Evolutionary conservation across 2,329 filamentous ascomycete genomes (phyloP), one percentile per base, ranked within the genome.

Genomic region (Colletotrichum musae): DNA sequence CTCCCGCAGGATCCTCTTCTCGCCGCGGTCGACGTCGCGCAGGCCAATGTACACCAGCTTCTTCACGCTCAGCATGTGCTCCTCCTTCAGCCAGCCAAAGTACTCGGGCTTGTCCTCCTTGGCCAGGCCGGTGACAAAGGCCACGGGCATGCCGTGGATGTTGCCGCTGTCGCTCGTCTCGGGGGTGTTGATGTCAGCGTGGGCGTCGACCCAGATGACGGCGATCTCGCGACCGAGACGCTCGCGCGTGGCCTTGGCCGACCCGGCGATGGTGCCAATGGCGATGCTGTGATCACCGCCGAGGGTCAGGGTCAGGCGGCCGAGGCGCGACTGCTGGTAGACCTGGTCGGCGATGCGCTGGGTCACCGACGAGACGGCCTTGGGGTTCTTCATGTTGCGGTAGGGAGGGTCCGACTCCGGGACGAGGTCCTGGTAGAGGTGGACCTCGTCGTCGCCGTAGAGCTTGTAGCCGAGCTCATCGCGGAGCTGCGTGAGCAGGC

Each of bases 21-120:
- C 96, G 50, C 91, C 93, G n/a, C 88, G 82, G 79, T 99, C 96
- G 36, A 98, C 94, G 78, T 98, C 96, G 50, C 96, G 88, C 76
- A 99, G 86, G 39, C 95, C 96, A 79, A 99, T 99, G 83, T 99
- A 99, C 41, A 99, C 96, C 69, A 99, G 85, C 86, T 98, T 98
- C 80, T 89, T 91, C 65, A 91, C 81, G 80, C 87, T 95, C 65
- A 91, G 77, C 74, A 85, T 82, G 81, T 94, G 89, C 70, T 94
- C 91, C 16, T 93, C 88, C 77, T 90, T 83, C 73, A 99, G 80
- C 96, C 96, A 99, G 67, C 94, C 95, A 82, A 99, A 98, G 68
- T 93, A 89, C 76, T 96, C 92, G 71, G 92, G 88, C 64, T 89
- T 86, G 56, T 93, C 88, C 75, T 94, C 93, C 73, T 84, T 90